Conservation (phyloP, 164 flowering plant species). For the Magnolia officinalis region DNA sequence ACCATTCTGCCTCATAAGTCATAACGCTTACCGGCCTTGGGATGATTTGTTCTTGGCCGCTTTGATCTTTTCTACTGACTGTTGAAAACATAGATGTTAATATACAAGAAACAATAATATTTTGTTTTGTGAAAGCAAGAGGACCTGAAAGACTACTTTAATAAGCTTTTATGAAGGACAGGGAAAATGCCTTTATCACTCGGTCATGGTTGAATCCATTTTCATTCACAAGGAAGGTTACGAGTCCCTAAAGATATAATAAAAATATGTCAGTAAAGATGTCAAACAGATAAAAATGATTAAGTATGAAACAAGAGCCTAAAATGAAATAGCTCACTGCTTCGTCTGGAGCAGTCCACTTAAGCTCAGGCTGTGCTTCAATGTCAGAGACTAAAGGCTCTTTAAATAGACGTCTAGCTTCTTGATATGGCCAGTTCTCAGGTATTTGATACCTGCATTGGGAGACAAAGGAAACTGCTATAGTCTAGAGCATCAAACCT, state of each 20-base stretch:
- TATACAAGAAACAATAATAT: neutral
- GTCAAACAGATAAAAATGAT: neutral
- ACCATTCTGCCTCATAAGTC: neutral
- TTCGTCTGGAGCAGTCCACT: conserved; percentile 91
- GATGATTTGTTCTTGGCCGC: conserved; percentile 84
- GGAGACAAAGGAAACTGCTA: neutral
- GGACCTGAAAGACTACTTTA: neutral
- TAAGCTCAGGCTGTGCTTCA: conserved; percentile 57
- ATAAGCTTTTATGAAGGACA: neutral
- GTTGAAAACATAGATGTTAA: conserved; percentile 8
- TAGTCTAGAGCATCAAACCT: neutral
- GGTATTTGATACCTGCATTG: conserved; percentile 78
- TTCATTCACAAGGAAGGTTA: conserved; percentile 69
- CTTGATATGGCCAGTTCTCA: conserved; percentile 84
- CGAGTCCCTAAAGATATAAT: conserved; percentile 49
- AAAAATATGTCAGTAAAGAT: neutral
- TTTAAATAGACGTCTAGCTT: conserved; percentile 77
- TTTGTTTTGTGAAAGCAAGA: neutral
- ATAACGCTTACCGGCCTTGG: conserved; percentile 70
- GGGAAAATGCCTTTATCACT: conserved; percentile 67
- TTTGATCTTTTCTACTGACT: conserved; percentile 95
- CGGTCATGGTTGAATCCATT: conserved; percentile 90
- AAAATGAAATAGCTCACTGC: conserved; percentile 40
- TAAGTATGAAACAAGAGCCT: neutral
- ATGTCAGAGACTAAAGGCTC: conserved; percentile 63